Evolutionary conservation across 140 eudicot species (phyloP).

Genomic region (Bidens hawaiensis): DNA sequence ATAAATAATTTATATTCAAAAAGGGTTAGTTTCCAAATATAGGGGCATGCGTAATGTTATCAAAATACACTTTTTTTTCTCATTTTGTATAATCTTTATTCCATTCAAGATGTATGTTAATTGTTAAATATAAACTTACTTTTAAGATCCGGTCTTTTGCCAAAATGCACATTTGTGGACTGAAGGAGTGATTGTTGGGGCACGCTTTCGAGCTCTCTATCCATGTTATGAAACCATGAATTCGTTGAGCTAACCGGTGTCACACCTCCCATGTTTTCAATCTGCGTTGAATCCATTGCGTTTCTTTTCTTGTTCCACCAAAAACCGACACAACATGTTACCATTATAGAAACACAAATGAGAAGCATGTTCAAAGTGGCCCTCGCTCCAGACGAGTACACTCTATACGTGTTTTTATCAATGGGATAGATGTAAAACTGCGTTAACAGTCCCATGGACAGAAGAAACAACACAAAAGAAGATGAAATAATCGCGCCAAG

Average conservation of each 20-base stretch:
- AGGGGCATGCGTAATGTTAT: too few relatives aligned
- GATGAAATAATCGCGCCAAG: slow-evolving; percentile 52
- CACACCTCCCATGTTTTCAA: slow-evolving; percentile 43
- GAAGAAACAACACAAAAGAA: slow-evolving; percentile 58
- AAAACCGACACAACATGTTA: slow-evolving; percentile 37
- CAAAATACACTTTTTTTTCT: too few relatives aligned
- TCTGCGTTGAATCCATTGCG: slow-evolving; percentile 39
- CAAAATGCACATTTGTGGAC: slow-evolving; percentile 53
- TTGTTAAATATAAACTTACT: slow-evolving; percentile 50
- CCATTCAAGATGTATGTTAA: too few relatives aligned
- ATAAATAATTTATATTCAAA: too few relatives aligned
- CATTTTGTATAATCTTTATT: too few relatives aligned
- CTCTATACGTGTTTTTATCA: slow-evolving; percentile 48
- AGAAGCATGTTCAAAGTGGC: slow-evolving; percentile 35
- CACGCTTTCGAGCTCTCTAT: slow-evolving; percentile 68
- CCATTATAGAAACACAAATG: slow-evolving; percentile 39
- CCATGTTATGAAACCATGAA: slow-evolving; percentile 34
- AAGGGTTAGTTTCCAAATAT: too few relatives aligned
- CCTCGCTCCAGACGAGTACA: slow-evolving; percentile 35
- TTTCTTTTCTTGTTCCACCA: slow-evolving; percentile 53
- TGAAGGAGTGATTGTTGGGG: slow-evolving; percentile 56
- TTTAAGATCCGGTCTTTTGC: slow-evolving; percentile 74
- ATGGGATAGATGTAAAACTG: slow-evolving; percentile 66
- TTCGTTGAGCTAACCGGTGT: slow-evolving; percentile 41
- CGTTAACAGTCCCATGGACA: slow-evolving; percentile 52